Conservation (phyloP, 768 basidiomycete genomes). For the Exsudoporus frostii region DNA sequence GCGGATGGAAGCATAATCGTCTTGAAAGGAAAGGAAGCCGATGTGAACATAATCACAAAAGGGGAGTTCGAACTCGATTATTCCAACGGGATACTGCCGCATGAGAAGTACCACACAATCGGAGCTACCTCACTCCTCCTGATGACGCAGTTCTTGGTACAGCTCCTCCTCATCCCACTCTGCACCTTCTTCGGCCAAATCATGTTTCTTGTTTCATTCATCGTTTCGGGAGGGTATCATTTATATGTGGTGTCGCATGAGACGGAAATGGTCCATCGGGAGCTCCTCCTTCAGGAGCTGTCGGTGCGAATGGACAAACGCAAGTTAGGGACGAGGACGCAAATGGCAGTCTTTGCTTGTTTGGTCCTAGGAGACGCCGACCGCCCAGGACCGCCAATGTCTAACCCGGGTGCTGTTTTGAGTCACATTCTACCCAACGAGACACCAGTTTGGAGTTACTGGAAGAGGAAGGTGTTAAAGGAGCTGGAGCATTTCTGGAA, state of each 20-base stretch:
- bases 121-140: conserved; percentile 27
- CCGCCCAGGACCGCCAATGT: background rate
- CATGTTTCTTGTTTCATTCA: conserved; percentile 26
- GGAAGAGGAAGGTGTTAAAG: conserved; percentile 23
- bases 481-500: conserved; percentile 15
- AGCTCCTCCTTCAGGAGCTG: conserved; percentile 16
- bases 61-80: conserved; percentile 32
- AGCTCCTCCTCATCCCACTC: conserved; percentile 31
- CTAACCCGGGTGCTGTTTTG: conserved; percentile 6
- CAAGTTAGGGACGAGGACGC: conserved; percentile 22
- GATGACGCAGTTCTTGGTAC: conserved; percentile 27
- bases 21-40: conserved; percentile 27
- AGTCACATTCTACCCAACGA: conserved; percentile 26
- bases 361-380: conserved; percentile 14
- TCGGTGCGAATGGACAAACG: conserved; percentile 9
- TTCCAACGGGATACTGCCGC: conserved; percentile 1
- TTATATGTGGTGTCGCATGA: conserved; percentile 32
- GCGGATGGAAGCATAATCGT: conserved; percentile 21
- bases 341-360: conserved; percentile 30
- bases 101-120: conserved; percentile 9
- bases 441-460: conserved; percentile 26
- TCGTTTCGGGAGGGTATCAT: conserved; percentile 33
- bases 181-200: conserved; percentile 34
- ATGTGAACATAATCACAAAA: conserved; percentile 29
- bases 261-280: conserved; percentile 15